These are phyloP conservation scores for Hypoxylon sp. DNA, from an alignment of 2,329 filamentous ascomycete species.

Conservation along the genomic window DNA sequence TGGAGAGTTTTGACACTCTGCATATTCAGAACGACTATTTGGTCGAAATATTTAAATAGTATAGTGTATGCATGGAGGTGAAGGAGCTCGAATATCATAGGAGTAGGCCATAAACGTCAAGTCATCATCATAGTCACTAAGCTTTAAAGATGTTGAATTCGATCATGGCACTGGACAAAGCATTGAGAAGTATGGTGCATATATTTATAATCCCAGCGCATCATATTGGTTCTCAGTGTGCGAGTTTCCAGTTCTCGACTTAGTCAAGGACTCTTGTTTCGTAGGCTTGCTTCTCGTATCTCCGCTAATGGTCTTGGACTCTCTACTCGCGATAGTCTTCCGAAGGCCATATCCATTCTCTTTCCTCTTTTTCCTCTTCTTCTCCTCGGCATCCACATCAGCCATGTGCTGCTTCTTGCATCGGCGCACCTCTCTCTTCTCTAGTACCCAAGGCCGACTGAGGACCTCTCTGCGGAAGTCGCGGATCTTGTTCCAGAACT, in stretches of 20 bases:
- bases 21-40: neutral
- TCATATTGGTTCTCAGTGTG: slow-evolving; percentile 51
- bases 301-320: slow-evolving; percentile 5
- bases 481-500: slow-evolving; percentile 70
- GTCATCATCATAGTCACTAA: neutral
- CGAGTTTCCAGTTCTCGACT: slow-evolving; percentile 31
- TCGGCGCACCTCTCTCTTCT: slow-evolving; percentile 62
- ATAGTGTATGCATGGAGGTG: neutral
- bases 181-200: neutral
- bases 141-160: neutral
- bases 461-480: slow-evolving; percentile 67
- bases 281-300: slow-evolving; percentile 23
- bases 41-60: neutral
- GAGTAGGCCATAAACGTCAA: neutral
- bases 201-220: slow-evolving; percentile 54
- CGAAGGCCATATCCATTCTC: slow-evolving; percentile 26
- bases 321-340: slow-evolving; percentile 7
- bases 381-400: slow-evolving; percentile 47
- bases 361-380: slow-evolving; percentile 44
- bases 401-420: slow-evolving; percentile 65
- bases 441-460: slow-evolving; percentile 68
- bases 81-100: neutral
- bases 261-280: slow-evolving; percentile 43
- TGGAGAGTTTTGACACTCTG: neutral
- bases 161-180: neutral